Percentiles rank a stretch among this genome's conserved stretches.
phyloP scores from a whole-genome alignment of 2,329 filamentous ascomycete species.

The Malbranchea cinnamomea region DNA sequence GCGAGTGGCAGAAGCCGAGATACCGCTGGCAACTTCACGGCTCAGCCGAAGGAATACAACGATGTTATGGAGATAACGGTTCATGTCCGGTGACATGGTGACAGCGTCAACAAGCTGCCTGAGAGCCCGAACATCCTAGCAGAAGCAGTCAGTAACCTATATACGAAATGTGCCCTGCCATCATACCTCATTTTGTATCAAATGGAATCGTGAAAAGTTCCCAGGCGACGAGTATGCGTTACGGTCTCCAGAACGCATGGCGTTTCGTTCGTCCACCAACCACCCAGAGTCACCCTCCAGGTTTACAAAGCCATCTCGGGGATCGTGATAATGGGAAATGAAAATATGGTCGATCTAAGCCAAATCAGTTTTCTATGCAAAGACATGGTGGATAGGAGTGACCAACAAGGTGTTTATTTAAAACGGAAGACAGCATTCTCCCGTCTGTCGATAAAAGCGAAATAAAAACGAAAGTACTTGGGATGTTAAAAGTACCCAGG shows the following conservation, averaged over 20 bases:
- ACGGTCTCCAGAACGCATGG: no score
- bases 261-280: no score
- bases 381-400: not conserved
- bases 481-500: conserved; percentile 57
- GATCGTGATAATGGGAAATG: conserved; percentile 71
- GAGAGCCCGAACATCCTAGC: conserved; percentile 40
- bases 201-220: no score
- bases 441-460: conserved; percentile 43
- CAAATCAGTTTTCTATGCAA: not conserved
- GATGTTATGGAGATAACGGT: conserved; percentile 76
- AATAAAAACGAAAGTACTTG: conserved; percentile 66
- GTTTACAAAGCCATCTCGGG: conserved; percentile 57
- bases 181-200: conserved; percentile 4
- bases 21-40: conserved; percentile 63
- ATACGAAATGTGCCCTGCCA: not conserved
- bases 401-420: conserved; percentile 30
- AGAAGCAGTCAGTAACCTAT: not conserved
- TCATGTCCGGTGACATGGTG: conserved; percentile 58
- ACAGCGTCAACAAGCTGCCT: conserved; percentile 43
- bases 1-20: conserved; percentile 63
- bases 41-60: conserved; percentile 76
- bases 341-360: conserved; percentile 63
- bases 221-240: no score
- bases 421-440: conserved; percentile 15
- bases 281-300: conserved; percentile 45